Evolutionary conservation across 345 rosid genomes (phyloP).

Genomic region (Camelina laxa): DNA sequence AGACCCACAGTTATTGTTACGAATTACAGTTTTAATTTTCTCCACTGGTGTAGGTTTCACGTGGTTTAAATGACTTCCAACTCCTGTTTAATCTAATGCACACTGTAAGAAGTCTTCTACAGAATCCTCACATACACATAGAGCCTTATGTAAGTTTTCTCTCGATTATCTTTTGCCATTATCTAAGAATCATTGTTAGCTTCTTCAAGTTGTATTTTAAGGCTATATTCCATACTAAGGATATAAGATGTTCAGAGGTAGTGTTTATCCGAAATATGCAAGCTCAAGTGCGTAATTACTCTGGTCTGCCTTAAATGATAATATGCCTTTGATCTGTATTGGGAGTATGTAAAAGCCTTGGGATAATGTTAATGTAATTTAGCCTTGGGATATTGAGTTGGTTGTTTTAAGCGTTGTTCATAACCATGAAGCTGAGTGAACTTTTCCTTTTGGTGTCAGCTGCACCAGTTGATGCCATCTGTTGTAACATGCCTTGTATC

Average conservation of each 20-base stretch:
- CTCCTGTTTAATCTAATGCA: constrained; percentile 97
- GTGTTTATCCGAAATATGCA: constrained; percentile 20
- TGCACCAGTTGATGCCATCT: constrained; percentile 99
- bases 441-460: constrained; percentile 62
- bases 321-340: constrained; percentile 12
- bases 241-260: not conserved
- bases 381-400: constrained; percentile 13
- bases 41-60: constrained; percentile 70
- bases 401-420: constrained; percentile 17
- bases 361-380: constrained; percentile 15
- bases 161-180: constrained; percentile 19
- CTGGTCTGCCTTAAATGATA: constrained; percentile 4
- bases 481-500: constrained; percentile 98
- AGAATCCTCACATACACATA: constrained; percentile 86
- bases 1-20: constrained; percentile 26
- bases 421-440: constrained; percentile 22
- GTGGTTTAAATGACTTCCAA: constrained; percentile 74
- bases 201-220: constrained; percentile 20
- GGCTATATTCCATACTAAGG: constrained; percentile 5
- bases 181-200: constrained; percentile 14
- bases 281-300: constrained; percentile 4
- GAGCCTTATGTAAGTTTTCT: constrained; percentile 88
- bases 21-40: constrained; percentile 34
- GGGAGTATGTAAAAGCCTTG: constrained; percentile 13
- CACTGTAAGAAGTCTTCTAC: constrained; percentile 82